A percentile compares a stretch with the other conserved stretches of the same genome.
phyloP scores from a whole-genome alignment of 73 alveolate species.

The Halteria grandinella region DNA sequence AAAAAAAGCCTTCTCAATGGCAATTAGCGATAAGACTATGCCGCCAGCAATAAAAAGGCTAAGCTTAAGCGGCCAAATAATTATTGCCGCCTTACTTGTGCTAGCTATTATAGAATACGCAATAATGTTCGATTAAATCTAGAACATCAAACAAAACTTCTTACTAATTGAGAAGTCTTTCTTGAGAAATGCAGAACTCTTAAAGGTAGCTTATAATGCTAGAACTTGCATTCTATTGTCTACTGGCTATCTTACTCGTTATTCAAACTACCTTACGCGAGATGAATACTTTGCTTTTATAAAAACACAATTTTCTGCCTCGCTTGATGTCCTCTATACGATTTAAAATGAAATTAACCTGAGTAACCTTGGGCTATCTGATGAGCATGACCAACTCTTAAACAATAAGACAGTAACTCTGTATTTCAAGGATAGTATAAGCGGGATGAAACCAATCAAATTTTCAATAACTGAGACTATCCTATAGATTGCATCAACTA shows the following conservation, averaged over 20 bases:
- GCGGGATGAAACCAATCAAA: slow-evolving; percentile 21
- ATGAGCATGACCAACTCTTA: slow-evolving; percentile 28
- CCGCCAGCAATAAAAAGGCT: slow-evolving; percentile 53
- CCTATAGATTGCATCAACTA: slow-evolving; percentile 42
- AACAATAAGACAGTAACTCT: slow-evolving; percentile 38
- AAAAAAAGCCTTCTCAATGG: slow-evolving; percentile 48
- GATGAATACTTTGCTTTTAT: slow-evolving; percentile 9
- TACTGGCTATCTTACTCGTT: slow-evolving; percentile 14
- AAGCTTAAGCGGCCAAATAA: slow-evolving; percentile 34
- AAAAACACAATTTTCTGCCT: slow-evolving; percentile 15
- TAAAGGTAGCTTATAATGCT: slow-evolving; percentile 54
- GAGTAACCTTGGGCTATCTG: slow-evolving; percentile 26
- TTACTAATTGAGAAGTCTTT: slow-evolving; percentile 10
- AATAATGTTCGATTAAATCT: slow-evolving; percentile 9
- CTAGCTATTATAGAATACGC: slow-evolving; percentile 49
- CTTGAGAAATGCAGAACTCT: slow-evolving; percentile 50
- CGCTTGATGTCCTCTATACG: slow-evolving; percentile 31
- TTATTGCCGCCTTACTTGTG: slow-evolving; percentile 9
- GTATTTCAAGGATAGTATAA: slow-evolving; percentile 42
- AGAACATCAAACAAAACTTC: slow-evolving; percentile 42
- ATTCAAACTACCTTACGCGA: background rate
- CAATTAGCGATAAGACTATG: slow-evolving; percentile 52
- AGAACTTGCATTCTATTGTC: slow-evolving; percentile 32
- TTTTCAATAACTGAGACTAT: slow-evolving; percentile 58
- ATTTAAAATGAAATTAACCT: slow-evolving; percentile 46